Conservation (phyloP, 2,329 filamentous ascomycete genomes). For the Colletotrichum kahawae region DNA sequence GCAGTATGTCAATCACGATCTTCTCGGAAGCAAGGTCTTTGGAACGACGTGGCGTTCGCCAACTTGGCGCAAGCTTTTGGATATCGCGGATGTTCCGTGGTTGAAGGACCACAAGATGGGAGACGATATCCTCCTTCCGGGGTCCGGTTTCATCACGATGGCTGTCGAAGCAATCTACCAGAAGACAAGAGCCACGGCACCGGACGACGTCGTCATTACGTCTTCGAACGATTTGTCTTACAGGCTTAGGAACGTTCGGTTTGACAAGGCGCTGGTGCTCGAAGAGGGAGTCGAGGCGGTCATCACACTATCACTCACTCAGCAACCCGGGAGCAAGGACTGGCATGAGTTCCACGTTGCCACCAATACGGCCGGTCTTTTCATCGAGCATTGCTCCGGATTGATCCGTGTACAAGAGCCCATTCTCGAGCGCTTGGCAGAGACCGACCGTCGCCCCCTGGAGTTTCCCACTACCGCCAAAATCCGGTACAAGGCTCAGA, state of each 20-base stretch:
- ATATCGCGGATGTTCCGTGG: conserved; percentile 34
- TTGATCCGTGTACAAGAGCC: neutral
- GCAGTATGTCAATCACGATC: neutral
- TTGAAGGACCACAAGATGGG: conserved; percentile 47
- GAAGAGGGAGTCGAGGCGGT: neutral
- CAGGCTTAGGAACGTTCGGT: neutral
- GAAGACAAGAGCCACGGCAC: neutral
- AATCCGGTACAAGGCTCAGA: neutral
- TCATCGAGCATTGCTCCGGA: neutral
- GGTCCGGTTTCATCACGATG: conserved; percentile 1
- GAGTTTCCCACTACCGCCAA: neutral
- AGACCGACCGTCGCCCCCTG: neutral
- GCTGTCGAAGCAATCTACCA: conserved; percentile 8
- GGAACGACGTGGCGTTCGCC: neutral
- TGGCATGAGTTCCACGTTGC: conserved; percentile 5
- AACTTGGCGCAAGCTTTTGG: neutral
- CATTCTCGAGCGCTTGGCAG: neutral
- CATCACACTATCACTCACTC: neutral
- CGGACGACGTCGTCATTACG: neutral
- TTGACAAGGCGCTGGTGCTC: neutral
- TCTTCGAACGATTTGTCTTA: neutral
- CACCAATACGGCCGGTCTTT: neutral
- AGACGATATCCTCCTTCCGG: conserved; percentile 42
- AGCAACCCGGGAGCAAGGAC: neutral
- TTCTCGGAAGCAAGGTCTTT: conserved; percentile 6